Percentiles rank a stretch among this genome's conserved stretches.
Conservation (phyloP, 2,329 filamentous ascomycete genomes). For the Bipolaris sorokiniana region DNA sequence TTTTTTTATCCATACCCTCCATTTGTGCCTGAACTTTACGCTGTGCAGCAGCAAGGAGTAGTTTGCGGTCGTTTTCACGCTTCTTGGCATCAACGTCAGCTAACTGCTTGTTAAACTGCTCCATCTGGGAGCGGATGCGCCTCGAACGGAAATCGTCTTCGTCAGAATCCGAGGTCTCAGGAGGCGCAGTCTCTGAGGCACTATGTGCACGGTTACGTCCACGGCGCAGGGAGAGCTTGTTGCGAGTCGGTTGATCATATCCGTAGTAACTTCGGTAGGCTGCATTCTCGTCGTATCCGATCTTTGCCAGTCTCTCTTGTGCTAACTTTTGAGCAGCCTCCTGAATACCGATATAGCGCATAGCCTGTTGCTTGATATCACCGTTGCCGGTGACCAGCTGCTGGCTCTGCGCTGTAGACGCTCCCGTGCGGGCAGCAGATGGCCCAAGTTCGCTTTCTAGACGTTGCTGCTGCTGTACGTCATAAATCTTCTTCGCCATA, state of each 20-base stretch:
- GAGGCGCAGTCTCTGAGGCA: constrained; percentile 59
- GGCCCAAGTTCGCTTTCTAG: constrained; percentile 55
- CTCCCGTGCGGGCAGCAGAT: constrained; percentile 43
- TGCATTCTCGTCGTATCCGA: constrained; percentile 72
- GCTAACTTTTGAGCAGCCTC: constrained; percentile 87
- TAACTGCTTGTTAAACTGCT: constrained; percentile 71
- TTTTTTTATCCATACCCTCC: constrained; percentile 79
- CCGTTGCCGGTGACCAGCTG: constrained; percentile 38
- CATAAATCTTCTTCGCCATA: constrained; percentile 90
- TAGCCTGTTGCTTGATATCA: constrained; percentile 61
- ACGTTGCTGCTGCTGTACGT: constrained; percentile 69
- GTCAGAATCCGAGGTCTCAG: constrained; percentile 37
- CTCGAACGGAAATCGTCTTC: constrained; percentile 72
- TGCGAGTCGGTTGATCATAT: constrained; percentile 57
- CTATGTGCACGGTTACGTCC: constrained; percentile 68
- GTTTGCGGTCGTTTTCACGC: constrained; percentile 74
- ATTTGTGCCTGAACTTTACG: constrained; percentile 83
- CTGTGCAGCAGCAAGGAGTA: constrained; percentile 78
- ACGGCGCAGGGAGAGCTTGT: constrained; percentile 59
- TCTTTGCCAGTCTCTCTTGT: constrained; percentile 79
- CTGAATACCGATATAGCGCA: constrained; percentile 70
- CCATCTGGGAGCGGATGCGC: constrained; percentile 79
- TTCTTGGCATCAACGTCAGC: constrained; percentile 75
- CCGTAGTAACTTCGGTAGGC: constrained; percentile 81
- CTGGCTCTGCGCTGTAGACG: constrained; percentile 41